These are phyloP conservation scores for Podospora comata DNA, from an alignment of 495 filamentous ascomycete species.

Conservation along the genomic window DNA sequence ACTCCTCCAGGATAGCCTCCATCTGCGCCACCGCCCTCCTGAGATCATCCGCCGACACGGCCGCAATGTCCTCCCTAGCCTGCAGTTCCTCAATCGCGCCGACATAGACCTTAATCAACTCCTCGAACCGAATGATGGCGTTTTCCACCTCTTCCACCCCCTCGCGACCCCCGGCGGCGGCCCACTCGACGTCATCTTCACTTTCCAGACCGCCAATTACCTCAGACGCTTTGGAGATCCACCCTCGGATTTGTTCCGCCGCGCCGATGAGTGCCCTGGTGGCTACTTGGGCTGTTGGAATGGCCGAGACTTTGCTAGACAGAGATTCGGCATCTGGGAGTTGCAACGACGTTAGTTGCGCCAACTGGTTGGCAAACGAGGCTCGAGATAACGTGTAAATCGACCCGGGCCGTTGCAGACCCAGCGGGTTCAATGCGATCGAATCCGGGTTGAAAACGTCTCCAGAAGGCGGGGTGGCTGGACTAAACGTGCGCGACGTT, in stretches of 20 bases:
- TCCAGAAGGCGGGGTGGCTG: conserved; percentile 24
- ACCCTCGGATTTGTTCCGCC: conserved; percentile 84
- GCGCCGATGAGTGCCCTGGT: conserved; percentile 72
- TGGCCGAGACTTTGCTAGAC: conserved; percentile 73
- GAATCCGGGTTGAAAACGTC: conserved; percentile 42
- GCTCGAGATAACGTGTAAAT: conserved; percentile 85
- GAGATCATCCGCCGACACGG: conserved; percentile 64
- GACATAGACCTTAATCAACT: conserved; percentile 84
- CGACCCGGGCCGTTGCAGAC: conserved; percentile 64
- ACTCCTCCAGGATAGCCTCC: conserved; percentile 79
- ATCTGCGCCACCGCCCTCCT: conserved; percentile 75
- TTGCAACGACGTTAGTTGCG: conserved; percentile 78
- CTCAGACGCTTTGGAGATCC: conserved; percentile 86
- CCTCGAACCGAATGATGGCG: conserved; percentile 80
- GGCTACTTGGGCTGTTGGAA: conserved; percentile 75
- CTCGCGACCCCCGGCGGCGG: conserved; percentile 85
- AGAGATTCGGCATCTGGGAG: conserved; percentile 80
- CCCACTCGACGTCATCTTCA: conserved; percentile 97
- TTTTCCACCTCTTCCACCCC: conserved; percentile 85
- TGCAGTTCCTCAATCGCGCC: conserved; percentile 86
- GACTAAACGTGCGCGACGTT: conserved; percentile 19
- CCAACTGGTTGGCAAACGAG: conserved; percentile 87
- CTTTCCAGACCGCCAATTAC: conserved; percentile 81
- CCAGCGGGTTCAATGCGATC: conserved; percentile 51
- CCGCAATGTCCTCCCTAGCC: conserved; percentile 68